Evolutionary conservation across 2,329 filamentous ascomycete genomes (phyloP).

Genomic region (Fusarium incarnatum): DNA sequence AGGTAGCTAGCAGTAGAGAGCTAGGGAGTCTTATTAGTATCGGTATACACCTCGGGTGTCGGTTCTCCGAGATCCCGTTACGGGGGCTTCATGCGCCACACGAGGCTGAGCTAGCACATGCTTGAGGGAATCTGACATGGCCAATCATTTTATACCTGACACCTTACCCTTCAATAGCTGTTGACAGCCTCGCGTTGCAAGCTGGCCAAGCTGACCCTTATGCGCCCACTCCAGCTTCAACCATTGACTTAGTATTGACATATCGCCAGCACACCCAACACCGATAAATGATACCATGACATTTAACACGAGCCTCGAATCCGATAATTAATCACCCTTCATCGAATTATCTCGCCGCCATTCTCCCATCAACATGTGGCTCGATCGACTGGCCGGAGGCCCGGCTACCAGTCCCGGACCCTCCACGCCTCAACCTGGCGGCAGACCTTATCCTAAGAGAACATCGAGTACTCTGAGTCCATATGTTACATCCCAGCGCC

Average conservation of each 20-base stretch:
- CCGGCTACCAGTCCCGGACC: conserved; percentile 70
- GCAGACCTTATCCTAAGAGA: conserved; percentile 74
- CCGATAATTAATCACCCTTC: conserved; percentile 14
- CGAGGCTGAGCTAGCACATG: conserved; percentile 22
- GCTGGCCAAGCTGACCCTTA: conserved; percentile 45
- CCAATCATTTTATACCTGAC: conserved; percentile 34
- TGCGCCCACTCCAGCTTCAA: conserved; percentile 32
- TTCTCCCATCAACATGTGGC: conserved; percentile 75
- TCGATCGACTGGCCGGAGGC: conserved; percentile 81
- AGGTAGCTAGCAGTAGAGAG: not conserved
- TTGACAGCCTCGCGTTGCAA: conserved; percentile 46
- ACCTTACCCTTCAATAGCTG: conserved; percentile 17
- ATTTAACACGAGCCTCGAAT: not conserved
- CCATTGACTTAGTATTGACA: conserved; percentile 13
- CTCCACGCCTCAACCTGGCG: conserved; percentile 70
- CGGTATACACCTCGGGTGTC: conserved; percentile 4
- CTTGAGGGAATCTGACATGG: not conserved
- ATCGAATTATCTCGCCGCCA: conserved; percentile 9
- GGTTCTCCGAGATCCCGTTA: conserved; percentile 16
- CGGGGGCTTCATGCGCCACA: conserved; percentile 12
- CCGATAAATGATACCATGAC: conserved; percentile 28
- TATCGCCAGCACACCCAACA: conserved; percentile 10
- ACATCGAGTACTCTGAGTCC: conserved; percentile 76
- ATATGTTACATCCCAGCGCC: conserved; percentile 74
- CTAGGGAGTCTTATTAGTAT: not conserved